phyloP scores from a whole-genome alignment of 192 early-diverging fungal species.

The Diversispora epigaea region DNA sequence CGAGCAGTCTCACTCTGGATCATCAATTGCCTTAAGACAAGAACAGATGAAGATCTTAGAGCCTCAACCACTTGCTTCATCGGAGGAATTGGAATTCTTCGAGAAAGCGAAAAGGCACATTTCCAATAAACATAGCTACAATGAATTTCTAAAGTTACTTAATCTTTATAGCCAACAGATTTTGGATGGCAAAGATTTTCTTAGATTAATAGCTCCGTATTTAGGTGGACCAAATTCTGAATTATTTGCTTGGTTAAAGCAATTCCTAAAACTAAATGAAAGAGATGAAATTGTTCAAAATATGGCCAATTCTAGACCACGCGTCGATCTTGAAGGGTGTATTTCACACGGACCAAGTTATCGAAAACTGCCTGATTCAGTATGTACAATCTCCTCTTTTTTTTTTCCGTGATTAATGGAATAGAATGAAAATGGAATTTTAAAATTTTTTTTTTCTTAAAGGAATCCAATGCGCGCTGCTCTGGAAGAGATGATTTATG shows the following conservation, averaged over 20 bases:
- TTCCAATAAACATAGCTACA: constrained; percentile 83
- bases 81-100: constrained; percentile 92
- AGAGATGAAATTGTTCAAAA: constrained; percentile 69
- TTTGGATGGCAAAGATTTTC: constrained; percentile 69
- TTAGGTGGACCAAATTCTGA: constrained; percentile 83
- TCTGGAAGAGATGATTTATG: constrained; percentile 91
- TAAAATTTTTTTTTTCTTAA: constrained; percentile 5
- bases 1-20: constrained; percentile 7
- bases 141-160: constrained; percentile 94
- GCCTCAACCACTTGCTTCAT: constrained; percentile 44
- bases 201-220: constrained; percentile 82
- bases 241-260: constrained; percentile 94
- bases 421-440: background rate
- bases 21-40: background rate
- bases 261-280: constrained; percentile 78
- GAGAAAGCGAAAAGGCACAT: constrained; percentile 87
- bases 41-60: background rate
- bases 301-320: constrained; percentile 56
- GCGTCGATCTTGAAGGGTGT: constrained; percentile 63
- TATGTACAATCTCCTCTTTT: constrained; percentile 40
- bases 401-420: background rate
- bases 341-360: constrained; percentile 73
- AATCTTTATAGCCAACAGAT: constrained; percentile 95
- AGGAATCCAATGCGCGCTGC: constrained; percentile 64
- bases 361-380: constrained; percentile 60